Base-by-base conservation (phyloP, 345 rosid species). In the Rhodomyrtus tomentosa region DNA sequence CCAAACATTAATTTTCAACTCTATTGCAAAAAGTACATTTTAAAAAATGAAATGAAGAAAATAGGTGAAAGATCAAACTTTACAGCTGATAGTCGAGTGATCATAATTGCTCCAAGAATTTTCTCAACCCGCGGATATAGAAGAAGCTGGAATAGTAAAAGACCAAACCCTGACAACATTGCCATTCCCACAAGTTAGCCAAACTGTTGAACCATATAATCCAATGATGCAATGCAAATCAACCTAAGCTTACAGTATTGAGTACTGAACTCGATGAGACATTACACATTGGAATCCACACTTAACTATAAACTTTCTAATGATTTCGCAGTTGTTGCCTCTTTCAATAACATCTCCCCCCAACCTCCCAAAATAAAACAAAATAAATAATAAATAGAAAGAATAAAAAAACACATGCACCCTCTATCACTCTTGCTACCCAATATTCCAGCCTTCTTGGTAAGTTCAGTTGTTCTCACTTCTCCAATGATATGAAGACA, bases 1-100 rank as follows among this genome's bases (percentile, higher is more conserved):
- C 40, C 49, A 56, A 51, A 72, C 36, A 29, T 22, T 12, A 7
- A 82, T 59, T 80, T 54, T n/a, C 49, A 29, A 32, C 58, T n/a
- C 51, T 20, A 79, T 42, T 16, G 21, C n/a, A 76, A 51, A 5
- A n/a, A 54, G 73, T 10, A n/a, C 24, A 72, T 55, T 49, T 36
- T 14, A 36, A 25, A 52, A 22, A 50, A 25, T 50, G 51, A 40
- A 16, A 32, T 16, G 55, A 24, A 72, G 59, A n/a, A 56, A n/a
- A 38, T 40, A 38, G 73, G n/a, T 49, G 25, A 50, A 38, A 40
- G 80, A 62, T 80, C 5, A 82, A 85, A 45, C 22, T 72, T 85
- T 89, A 91, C 95, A 48, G 91, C 91, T 40, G 93, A 88, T 82
- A 91, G 84, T 54, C 89, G 93, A 38, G 92, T 88, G 50, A 90